These are phyloP conservation scores for Chloranthus sessilifolius DNA, from an alignment of 164 flowering plant species.

Conservation along the genomic window DNA sequence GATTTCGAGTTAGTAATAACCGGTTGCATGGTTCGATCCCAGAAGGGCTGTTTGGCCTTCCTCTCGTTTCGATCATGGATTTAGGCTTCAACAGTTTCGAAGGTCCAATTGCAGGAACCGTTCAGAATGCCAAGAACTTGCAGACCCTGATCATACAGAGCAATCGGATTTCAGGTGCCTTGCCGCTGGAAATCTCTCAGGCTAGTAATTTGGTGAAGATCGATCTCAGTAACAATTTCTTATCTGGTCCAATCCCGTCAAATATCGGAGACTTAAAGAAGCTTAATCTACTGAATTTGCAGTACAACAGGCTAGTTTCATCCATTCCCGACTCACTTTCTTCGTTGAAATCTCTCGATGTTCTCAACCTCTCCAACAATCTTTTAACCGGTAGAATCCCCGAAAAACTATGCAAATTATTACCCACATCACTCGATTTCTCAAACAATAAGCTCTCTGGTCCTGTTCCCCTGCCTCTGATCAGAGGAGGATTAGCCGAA, in stretches of 20 bases:
- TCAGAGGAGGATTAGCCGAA: slow-evolving; percentile 56
- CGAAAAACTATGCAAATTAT: slow-evolving; percentile 47
- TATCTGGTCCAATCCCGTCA: slow-evolving; percentile 75
- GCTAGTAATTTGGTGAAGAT: slow-evolving; percentile 71
- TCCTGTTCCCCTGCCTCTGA: slow-evolving; percentile 55
- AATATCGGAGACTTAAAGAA: slow-evolving; percentile 57
- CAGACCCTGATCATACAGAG: slow-evolving; percentile 67
- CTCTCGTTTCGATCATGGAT: slow-evolving; percentile 74
- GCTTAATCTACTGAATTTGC: slow-evolving; percentile 64
- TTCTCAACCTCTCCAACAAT: slow-evolving; percentile 83
- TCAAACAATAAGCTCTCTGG: slow-evolving; percentile 75
- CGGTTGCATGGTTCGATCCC: slow-evolving; percentile 59
- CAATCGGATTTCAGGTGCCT: slow-evolving; percentile 61
- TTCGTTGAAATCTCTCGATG: slow-evolving; percentile 59
- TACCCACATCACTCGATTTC: slow-evolving; percentile 76
- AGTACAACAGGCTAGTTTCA: slow-evolving; percentile 60
- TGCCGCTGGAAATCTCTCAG: slow-evolving; percentile 66
- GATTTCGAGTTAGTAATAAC: slow-evolving; percentile 79
- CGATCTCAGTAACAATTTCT: slow-evolving; percentile 70
- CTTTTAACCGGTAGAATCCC: slow-evolving; percentile 71
- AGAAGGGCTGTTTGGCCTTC: slow-evolving; percentile 56
- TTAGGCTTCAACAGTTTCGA: slow-evolving; percentile 46
- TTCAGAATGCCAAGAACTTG: slow-evolving; percentile 58
- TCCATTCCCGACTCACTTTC: slow-evolving; percentile 71
- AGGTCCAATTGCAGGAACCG: slow-evolving; percentile 43